Evolutionary conservation across 2,329 filamentous ascomycete species (phyloP).

Genomic region (Graphilbum fragrans): DNA sequence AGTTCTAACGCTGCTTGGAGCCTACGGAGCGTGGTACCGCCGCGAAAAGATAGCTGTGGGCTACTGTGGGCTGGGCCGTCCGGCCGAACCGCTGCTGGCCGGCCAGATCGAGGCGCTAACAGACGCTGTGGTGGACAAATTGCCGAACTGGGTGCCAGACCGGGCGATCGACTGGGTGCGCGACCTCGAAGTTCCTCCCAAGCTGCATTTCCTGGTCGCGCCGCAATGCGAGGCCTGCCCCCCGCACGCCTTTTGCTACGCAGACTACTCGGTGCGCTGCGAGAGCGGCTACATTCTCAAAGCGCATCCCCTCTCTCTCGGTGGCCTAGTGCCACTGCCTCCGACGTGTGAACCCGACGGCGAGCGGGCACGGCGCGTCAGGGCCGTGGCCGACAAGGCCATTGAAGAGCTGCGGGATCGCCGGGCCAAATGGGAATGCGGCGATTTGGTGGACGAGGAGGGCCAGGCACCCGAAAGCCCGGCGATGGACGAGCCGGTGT

Average conservation of each 20-base stretch:
- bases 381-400: constrained; percentile 76
- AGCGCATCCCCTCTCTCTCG: constrained; percentile 70
- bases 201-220: constrained; percentile 54
- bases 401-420: constrained; percentile 77
- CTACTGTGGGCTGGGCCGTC: constrained; percentile 76
- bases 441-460: constrained; percentile 52
- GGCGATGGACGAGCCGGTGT: constrained; percentile 51
- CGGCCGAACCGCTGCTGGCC: constrained; percentile 33
- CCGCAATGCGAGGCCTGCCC: constrained; percentile 88
- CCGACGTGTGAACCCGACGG: constrained; percentile 93
- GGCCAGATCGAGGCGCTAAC: constrained; percentile 25
- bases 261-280: constrained; percentile 64
- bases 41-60: constrained; percentile 95
- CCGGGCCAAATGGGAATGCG: constrained; percentile 83
- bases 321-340: constrained; percentile 69
- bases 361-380: constrained; percentile 77
- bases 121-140: constrained; percentile 38
- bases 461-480: constrained; percentile 48
- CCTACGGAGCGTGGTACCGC: constrained; percentile 73
- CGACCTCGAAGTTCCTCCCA: constrained; percentile 55
- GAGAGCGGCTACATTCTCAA: constrained; percentile 80
- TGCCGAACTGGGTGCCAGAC: constrained; percentile 25
- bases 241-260: constrained; percentile 77
- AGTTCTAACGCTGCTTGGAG: constrained; percentile 54
- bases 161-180: neutral